A percentile compares a stretch with the other conserved stretches of the same genome.
Evolutionary conservation across 306 rosid species (phyloP).

Genomic region (Cyamopsis tetragonoloba): DNA sequence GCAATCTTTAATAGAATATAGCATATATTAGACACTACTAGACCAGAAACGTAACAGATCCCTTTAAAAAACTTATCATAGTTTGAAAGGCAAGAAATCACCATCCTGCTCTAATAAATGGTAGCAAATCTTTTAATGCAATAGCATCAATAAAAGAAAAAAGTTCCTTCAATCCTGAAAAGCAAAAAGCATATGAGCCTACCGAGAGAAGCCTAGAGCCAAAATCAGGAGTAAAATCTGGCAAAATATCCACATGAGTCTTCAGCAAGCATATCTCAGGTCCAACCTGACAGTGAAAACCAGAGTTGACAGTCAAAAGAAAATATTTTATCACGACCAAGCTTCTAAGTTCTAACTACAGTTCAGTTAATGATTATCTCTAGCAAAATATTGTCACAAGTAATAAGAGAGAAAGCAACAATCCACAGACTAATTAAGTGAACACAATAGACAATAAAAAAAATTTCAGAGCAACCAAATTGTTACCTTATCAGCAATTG

Average conservation of each 20-base stretch:
- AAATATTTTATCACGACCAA: neutral
- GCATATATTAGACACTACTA: conserved; percentile 23
- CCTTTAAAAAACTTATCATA: neutral
- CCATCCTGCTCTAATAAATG: neutral
- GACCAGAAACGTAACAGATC: neutral
- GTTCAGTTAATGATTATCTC: neutral
- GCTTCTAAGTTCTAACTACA: conserved; percentile 1
- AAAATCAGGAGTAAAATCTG: conserved; percentile 86
- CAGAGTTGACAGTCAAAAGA: neutral
- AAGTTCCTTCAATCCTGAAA: conserved; percentile 2
- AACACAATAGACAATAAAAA: neutral
- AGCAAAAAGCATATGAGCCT: too few relatives aligned
- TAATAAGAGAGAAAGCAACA: conserved; percentile 2
- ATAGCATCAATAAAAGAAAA: neutral
- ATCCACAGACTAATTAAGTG: neutral
- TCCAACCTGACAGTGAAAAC: conserved; percentile 55
- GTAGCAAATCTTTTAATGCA: neutral
- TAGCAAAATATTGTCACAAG: neutral
- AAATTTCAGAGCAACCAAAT: neutral
- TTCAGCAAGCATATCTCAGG: conserved; percentile 92
- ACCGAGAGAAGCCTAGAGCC: conserved; percentile 82
- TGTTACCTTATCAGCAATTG: conserved; percentile 72
- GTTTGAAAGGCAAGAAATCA: conserved; percentile 4
- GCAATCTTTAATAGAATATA: conserved; percentile 61
- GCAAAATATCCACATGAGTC: conserved; percentile 90